These are phyloP conservation scores for Chloris gayana DNA, from an alignment of 176 grass and related monocot genomes.

Conservation along the genomic window DNA sequence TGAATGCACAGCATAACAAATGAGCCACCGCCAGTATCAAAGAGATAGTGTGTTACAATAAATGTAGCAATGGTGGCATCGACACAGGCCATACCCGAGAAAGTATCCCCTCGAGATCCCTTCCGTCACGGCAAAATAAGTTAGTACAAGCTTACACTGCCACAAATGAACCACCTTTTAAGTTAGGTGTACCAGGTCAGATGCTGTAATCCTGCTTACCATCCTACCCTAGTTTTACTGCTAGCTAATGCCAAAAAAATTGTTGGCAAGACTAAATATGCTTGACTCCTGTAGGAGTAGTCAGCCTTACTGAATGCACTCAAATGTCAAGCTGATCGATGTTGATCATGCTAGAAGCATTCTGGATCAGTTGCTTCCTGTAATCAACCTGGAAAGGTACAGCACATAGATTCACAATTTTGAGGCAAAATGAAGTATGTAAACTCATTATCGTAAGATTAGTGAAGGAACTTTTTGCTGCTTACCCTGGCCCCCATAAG, in stretches of 20 bases:
- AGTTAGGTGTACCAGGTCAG: too few species aligned
- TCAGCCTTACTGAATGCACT: constrained; percentile 21
- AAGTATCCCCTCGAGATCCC: not conserved
- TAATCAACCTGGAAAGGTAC: constrained; percentile 68
- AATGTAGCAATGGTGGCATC: not conserved
- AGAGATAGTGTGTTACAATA: not conserved
- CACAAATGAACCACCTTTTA: not conserved
- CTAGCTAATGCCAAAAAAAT: constrained; percentile 30
- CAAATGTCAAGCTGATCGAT: constrained; percentile 90
- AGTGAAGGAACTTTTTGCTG: not conserved
- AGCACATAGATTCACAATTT: not conserved
- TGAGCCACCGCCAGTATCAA: not conserved
- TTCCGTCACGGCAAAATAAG: not conserved
- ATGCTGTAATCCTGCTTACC: not conserved
- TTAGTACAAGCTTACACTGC: not conserved
- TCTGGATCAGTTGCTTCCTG: constrained; percentile 83
- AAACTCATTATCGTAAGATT: not conserved
- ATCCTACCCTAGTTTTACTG: constrained; percentile 32
- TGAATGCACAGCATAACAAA: not conserved
- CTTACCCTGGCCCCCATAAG: constrained; percentile 90
- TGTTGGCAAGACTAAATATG: constrained; percentile 1
- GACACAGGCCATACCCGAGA: not conserved
- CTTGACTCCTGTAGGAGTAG: constrained; percentile 12
- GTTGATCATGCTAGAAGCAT: constrained; percentile 69
- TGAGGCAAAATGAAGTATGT: not conserved